Evolutionary conservation across 805 yeast genomes (phyloP).

Genomic region (Pichia ethanolica): DNA sequence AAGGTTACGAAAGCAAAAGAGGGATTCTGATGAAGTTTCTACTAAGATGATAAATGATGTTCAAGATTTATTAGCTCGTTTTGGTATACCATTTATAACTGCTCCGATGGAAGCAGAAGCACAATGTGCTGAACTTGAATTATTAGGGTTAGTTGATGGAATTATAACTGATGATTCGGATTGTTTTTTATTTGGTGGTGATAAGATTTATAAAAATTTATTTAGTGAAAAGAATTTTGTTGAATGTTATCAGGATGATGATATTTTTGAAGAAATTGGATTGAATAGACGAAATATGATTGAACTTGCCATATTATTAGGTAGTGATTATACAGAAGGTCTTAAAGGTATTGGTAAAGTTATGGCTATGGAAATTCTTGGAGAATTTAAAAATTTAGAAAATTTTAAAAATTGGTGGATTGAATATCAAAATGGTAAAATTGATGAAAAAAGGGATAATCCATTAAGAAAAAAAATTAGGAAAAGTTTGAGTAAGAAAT

Average conservation of each 20-base stretch:
- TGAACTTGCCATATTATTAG: constrained; percentile 74
- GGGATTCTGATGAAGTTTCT: constrained; percentile 92
- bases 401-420: constrained; percentile 52
- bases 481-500: constrained; percentile 46
- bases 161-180: constrained; percentile 96
- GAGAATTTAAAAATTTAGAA: constrained; percentile 56
- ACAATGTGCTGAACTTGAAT: constrained; percentile 78
- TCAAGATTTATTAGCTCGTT: constrained; percentile 75
- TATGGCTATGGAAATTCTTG: constrained; percentile 79
- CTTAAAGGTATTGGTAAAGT: constrained; percentile 93
- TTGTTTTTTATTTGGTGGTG: constrained; percentile 90
- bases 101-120: constrained; percentile 99
- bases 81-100: constrained; percentile 90
- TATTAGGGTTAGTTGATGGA: constrained; percentile 80
- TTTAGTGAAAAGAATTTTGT: constrained; percentile 90
- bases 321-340: constrained; percentile 95
- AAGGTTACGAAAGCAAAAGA: constrained; percentile 55
- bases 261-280: constrained; percentile 57
- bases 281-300: constrained; percentile 58
- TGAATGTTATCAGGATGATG: constrained; percentile 63
- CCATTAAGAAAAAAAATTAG: constrained; percentile 53
- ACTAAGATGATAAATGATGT: constrained; percentile 81
- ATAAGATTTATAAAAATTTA: constrained; percentile 79
- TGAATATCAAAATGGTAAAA: constrained; percentile 33
- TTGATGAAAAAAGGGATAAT: constrained; percentile 34